Base-by-base conservation (phyloP, 805 yeast genomes). In the Metschnikowia cubensis region DNA sequence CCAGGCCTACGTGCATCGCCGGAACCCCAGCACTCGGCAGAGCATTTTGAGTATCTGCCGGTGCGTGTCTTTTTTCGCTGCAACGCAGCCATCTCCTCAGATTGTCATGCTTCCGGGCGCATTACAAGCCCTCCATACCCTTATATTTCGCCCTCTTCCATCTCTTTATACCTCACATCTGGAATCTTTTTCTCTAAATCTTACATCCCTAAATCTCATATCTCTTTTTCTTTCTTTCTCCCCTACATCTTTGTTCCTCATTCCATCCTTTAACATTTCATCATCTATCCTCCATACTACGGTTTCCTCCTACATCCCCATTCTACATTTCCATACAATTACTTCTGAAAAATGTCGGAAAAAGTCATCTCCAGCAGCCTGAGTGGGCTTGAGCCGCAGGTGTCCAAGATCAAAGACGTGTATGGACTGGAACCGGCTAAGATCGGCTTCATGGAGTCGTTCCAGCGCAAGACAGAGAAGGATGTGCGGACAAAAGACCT, bases 361-460 rank as follows among this genome's bases (percentile, higher is more conserved):
- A 43, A 34, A 32, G 35, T 33, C 40, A 41, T 44, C 17, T 34
- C 40, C 17, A 45, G 51, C 36, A 45, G 33, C 22, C 32, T 48
- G 34, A 48, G 47, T 22, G 51, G 43, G 14, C 52, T 57, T 21
- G 57, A 55, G 50, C 59, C 60, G 13, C 49, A 51, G 22, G 53
- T 57, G n/a, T 55, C 60, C 21, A 58, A 57, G 32, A 44, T 57
- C 38, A 50, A 53, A 20, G 38, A 43, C 10, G 37, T 36, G 13
- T 38, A 21, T 14, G 14, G 31, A 6, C 13, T 45, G 5, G 49
- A 50, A 34, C 36, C 53, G 10, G 40, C 57, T 15, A 51, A 47
- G 29, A 35, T 51, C 8, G 49, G 52, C 6, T 55, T 53, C 49
- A 47, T 51, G 54, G 59, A 57, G 21, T 55, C 59, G 13, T 57